Conservation (phyloP, 805 yeast species). For the Lipomyces chichibuensis region DNA sequence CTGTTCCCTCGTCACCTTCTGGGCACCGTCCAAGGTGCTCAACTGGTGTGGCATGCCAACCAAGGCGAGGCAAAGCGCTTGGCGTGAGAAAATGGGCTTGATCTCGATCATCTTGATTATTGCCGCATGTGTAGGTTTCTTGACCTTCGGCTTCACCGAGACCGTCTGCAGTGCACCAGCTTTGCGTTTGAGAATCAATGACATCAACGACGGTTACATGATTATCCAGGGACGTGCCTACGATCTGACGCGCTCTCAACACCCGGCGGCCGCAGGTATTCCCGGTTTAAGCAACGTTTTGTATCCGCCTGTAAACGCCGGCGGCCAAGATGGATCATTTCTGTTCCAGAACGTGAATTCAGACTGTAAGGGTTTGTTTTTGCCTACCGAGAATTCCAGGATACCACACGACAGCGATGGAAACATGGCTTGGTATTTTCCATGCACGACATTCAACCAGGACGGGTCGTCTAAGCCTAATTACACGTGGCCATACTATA, state of each 20-base stretch:
- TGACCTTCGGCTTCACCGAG: conserved; percentile 87
- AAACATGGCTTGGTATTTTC: conserved; percentile 92
- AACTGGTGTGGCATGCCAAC: conserved; percentile 74
- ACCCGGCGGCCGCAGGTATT: conserved; percentile 83
- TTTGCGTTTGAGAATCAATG: conserved; percentile 59
- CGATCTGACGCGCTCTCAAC: conserved; percentile 66
- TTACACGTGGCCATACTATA: conserved; percentile 61
- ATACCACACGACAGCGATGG: conserved; percentile 69
- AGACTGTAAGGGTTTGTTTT: conserved; percentile 77
- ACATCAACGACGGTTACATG: conserved; percentile 62
- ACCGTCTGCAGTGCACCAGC: conserved; percentile 65
- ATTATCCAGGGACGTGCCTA: conserved; percentile 83
- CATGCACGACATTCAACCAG: conserved; percentile 71
- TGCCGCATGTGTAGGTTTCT: conserved; percentile 78
- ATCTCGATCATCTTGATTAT: conserved; percentile 70
- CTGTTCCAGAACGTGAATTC: conserved; percentile 91
- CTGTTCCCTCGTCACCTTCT: conserved; percentile 79
- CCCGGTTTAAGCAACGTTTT: conserved; percentile 68
- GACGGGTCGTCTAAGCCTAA: conserved; percentile 75
- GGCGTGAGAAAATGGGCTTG: conserved; percentile 94
- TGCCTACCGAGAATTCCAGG: conserved; percentile 65
- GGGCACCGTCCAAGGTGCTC: conserved; percentile 84
- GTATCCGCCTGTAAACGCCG: conserved; percentile 85
- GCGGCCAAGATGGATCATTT: conserved; percentile 82
- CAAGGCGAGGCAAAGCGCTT: conserved; percentile 85